Base-by-base conservation (phyloP, 2,329 filamentous ascomycete species). In the Daldinia sp. region DNA sequence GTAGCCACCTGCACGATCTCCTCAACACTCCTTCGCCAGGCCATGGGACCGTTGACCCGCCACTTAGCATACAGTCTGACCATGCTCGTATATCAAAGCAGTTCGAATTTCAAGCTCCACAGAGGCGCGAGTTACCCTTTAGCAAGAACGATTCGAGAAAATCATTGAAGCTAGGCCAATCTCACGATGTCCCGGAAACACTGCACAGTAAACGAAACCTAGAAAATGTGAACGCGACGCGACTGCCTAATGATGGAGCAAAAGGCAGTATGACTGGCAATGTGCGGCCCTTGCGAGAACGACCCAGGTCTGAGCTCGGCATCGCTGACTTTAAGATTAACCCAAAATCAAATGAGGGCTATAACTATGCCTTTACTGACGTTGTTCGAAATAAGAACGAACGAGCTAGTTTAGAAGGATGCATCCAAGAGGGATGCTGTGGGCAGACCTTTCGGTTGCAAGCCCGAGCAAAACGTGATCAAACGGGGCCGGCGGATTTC, bases 301-400 rank as follows among this genome's bases (percentile, higher is more conserved):
- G 83, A 51, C 84, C 87, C 0, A 66, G 87, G 2, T 77, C 81
- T 0, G 79, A 83, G 30, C 82, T 96, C 10, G 79, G 79, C 11
- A 79, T 90, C 0, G 85, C 87, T 10, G 90, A 96, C 76, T 97
- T 97, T 81, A 94, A 90, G 74, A 81, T 95, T 70, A 96, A 97
- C 67, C 89, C 92, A 0, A 79, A 80, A 3, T 84, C 82, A 68
- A 94, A 94, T 66, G 83, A 90, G 39, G 91, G 91, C 1, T 80
- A 87, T 41, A 84, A 88, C 55, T 92, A 87, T 75, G 92, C 92
- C 9, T 96, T 87, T 73, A 81, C 84, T 1, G 90, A 94, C 61
- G 89, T 93, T 0, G 85, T 96, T 11, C 88, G 93, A 53, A 86
- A 85, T 56, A 89, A 84, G 66, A 84, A 87, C 8, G 86, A 90